Conservation (phyloP, 2,329 filamentous ascomycete genomes). For the Penicillium aurantiogriseum region DNA sequence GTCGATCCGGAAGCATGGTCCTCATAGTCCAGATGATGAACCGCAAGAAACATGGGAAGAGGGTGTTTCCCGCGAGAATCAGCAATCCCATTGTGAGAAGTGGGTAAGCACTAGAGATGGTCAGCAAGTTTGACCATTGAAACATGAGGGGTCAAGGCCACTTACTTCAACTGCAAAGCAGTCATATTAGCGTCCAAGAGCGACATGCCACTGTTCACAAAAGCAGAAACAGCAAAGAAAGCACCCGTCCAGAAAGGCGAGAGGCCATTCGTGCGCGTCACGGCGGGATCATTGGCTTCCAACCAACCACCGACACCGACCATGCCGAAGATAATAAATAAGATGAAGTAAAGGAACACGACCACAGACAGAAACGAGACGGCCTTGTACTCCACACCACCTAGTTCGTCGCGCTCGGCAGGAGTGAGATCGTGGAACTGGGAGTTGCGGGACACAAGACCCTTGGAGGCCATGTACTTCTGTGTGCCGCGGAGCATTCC, state of each 20-base stretch:
- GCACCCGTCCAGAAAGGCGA: conserved; percentile 49
- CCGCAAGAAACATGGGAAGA: conserved; percentile 63
- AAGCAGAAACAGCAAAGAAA: conserved; percentile 56
- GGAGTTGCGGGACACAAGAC: conserved; percentile 47
- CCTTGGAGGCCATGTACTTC: conserved; percentile 33
- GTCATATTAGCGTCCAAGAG: conserved; percentile 55
- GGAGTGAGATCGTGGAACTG: conserved; percentile 50
- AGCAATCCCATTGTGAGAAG: conserved; percentile 54
- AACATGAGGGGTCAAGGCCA: background rate
- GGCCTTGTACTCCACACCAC: conserved; percentile 46
- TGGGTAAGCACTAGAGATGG: conserved; percentile 34
- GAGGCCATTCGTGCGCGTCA: conserved; percentile 47
- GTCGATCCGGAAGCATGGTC: conserved; percentile 28
- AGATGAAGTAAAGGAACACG: conserved; percentile 47
- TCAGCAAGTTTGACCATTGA: conserved; percentile 4
- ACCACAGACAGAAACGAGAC: conserved; percentile 37
- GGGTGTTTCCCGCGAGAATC: conserved; percentile 65
- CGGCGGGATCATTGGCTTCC: conserved; percentile 41
- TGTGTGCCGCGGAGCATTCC: conserved; percentile 29
- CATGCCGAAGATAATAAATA: conserved; percentile 48
- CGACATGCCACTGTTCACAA: conserved; percentile 56
- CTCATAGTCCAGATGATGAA: conserved; percentile 56
- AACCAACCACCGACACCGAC: conserved; percentile 51
- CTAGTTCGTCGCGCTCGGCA: conserved; percentile 43
- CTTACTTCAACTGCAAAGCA: conserved; percentile 41